phyloP scores from a whole-genome alignment of 164 flowering plant genomes.

The Magnolia kwangsiensis region DNA sequence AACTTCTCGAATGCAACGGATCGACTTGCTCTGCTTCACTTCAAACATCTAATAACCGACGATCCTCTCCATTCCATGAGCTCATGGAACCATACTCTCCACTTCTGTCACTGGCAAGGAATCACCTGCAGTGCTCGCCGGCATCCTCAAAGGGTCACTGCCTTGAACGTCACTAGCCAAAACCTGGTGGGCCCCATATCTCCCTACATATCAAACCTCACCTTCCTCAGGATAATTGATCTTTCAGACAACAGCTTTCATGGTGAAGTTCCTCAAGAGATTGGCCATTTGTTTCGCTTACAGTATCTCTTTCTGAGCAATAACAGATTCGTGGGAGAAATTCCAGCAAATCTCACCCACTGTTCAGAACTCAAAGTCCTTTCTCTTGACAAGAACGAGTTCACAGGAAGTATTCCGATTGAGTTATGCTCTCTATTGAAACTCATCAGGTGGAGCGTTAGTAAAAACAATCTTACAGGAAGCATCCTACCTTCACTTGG shows the following conservation, averaged over 20 bases:
- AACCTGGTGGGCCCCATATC: conserved; percentile 1
- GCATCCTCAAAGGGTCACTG: conserved; percentile 7
- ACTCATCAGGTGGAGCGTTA: background rate
- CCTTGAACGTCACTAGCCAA: background rate
- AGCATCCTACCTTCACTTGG: background rate
- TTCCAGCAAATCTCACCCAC: conserved; percentile 9
- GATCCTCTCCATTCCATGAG: background rate
- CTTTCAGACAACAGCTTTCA: conserved; percentile 7
- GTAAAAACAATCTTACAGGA: conserved; percentile 1
- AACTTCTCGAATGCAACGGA: conserved; percentile 8
- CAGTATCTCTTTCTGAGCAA: background rate
- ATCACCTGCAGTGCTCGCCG: conserved; percentile 3
- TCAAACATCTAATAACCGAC: background rate
- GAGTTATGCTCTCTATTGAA: background rate
- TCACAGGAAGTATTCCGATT: background rate
- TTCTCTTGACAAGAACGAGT: background rate
- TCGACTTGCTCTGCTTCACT: background rate
- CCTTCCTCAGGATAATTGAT: conserved; percentile 7
- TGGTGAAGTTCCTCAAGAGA: conserved; percentile 9
- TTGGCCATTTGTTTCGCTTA: conserved; percentile 13
- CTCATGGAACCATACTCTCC: conserved; percentile 17
- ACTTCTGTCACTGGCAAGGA: conserved; percentile 17
- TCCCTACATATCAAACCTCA: conserved; percentile 13
- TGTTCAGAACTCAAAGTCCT: conserved; percentile 2
- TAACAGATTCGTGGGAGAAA: conserved; percentile 11